A percentile compares a stretch with the other conserved stretches of the same genome.
These are phyloP conservation scores for Fusarium odoratissimum DNA, from an alignment of 2,329 filamentous ascomycete genomes.

Conservation along the genomic window DNA sequence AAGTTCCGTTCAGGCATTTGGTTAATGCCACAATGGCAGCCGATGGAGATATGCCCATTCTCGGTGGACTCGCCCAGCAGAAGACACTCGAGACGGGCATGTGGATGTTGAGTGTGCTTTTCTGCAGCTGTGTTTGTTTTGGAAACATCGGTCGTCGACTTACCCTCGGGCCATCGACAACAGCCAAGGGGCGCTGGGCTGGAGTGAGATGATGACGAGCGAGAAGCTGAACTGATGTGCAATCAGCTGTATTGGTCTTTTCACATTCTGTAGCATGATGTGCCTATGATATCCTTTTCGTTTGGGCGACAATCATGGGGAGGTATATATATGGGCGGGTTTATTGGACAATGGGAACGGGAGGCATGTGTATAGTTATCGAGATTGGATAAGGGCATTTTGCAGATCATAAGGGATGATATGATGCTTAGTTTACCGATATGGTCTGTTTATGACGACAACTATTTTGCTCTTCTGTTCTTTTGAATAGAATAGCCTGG, in stretches of 20 bases:
- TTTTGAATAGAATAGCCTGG: neutral
- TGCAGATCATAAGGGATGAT: conserved; percentile 1
- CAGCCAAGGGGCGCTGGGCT: conserved; percentile 59
- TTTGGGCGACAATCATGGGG: neutral
- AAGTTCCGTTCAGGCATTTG: conserved; percentile 44
- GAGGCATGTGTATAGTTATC: neutral
- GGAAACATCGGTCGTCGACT: conserved; percentile 91
- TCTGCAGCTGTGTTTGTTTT: conserved; percentile 95
- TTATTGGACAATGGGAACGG: neutral
- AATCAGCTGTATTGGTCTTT: neutral
- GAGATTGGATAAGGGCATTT: conserved; percentile 19
- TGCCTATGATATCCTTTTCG: conserved; percentile 10
- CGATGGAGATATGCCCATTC: conserved; percentile 27
- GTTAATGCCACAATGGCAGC: conserved; percentile 18
- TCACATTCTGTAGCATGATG: conserved; percentile 8
- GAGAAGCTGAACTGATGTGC: neutral
- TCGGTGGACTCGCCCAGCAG: conserved; percentile 68
- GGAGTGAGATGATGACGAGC: conserved; percentile 50
- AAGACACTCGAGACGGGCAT: conserved; percentile 78
- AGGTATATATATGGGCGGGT: neutral
- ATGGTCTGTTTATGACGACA: conserved; percentile 18
- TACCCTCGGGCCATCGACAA: conserved; percentile 63
- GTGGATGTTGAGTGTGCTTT: conserved; percentile 93
- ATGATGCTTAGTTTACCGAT: neutral
- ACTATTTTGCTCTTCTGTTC: neutral